A percentile compares a stretch with the other conserved stretches of the same genome.
phyloP scores from a whole-genome alignment of 768 basidiomycete species.

The Filobasidium floriforme region DNA sequence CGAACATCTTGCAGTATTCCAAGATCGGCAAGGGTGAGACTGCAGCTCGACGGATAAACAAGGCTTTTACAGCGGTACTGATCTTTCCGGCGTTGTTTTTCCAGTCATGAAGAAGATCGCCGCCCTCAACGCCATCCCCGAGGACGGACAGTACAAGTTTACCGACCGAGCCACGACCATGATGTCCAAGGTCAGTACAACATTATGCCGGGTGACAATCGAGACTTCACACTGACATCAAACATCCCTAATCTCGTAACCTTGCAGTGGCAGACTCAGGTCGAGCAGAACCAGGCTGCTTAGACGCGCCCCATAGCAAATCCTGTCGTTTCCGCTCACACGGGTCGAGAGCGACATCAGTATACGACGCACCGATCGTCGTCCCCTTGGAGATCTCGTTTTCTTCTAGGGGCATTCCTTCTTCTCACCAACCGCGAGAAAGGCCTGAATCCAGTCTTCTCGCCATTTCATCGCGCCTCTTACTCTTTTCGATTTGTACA shows the following conservation, averaged over 20 bases:
- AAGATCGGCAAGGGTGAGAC: constrained; percentile 45
- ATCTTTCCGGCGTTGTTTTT: not conserved
- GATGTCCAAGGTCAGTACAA: constrained; percentile 51
- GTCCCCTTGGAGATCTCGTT: not conserved
- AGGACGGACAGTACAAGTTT: constrained; percentile 63
- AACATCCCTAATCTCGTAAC: not conserved
- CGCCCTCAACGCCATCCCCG: constrained; percentile 55
- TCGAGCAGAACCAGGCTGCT: constrained; percentile 12
- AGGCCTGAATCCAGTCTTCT: not conserved
- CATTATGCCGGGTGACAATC: not conserved
- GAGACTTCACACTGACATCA: not conserved
- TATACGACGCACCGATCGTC: too few species aligned
- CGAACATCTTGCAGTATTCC: constrained; percentile 53
- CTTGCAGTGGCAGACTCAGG: constrained; percentile 18
- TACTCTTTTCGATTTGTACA: constrained; percentile 11
- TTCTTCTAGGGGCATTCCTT: not conserved
- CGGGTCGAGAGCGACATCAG: too few species aligned
- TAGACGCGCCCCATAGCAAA: not conserved
- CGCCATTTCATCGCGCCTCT: not conserved
- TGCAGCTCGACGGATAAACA: not conserved
- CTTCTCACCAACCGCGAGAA: not conserved
- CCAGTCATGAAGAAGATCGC: constrained; percentile 81
- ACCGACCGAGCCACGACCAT: constrained; percentile 61
- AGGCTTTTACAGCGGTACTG: not conserved
- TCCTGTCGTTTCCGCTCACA: constrained; percentile 1